Evolutionary conservation across 140 eudicot species (phyloP).

Genomic region (Senecio squalidus): DNA sequence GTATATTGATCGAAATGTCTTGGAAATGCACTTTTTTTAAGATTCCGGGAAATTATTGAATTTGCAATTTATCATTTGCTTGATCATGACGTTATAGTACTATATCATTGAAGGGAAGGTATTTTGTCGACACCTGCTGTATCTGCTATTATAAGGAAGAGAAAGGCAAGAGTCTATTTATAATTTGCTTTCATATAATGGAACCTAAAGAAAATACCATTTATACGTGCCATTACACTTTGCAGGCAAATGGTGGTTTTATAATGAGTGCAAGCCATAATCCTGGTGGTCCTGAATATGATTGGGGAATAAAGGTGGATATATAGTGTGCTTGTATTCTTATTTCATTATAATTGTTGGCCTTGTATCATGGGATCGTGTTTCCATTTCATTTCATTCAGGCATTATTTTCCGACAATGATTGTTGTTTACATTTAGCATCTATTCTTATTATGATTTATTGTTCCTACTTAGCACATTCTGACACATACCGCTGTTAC

Average conservation of each 20-base stretch:
- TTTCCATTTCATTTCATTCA: too few species aligned
- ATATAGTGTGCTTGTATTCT: constrained; percentile 2
- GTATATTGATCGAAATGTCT: too few species aligned
- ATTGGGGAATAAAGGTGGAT: constrained; percentile 98
- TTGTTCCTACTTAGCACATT: not conserved
- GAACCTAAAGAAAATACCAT: constrained; percentile 1
- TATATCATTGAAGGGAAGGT: constrained; percentile 78
- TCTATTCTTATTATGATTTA: too few species aligned
- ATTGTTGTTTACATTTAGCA: too few species aligned
- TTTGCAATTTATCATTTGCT: not conserved
- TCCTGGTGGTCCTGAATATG: constrained; percentile 98
- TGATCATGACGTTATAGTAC: constrained; percentile 24
- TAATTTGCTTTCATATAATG: constrained; percentile 8
- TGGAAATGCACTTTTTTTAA: not conserved
- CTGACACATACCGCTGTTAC: constrained; percentile 21
- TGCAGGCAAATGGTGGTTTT: constrained; percentile 98
- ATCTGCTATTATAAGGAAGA: constrained; percentile 82
- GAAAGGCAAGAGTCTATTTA: constrained; percentile 45
- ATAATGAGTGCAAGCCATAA: constrained; percentile 99
- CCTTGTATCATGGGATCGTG: not conserved
- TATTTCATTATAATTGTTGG: not conserved
- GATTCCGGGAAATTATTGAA: not conserved
- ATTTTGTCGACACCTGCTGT: constrained; percentile 97
- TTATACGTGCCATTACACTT: not conserved
- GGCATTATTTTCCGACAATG: too few species aligned